Percentiles rank a stretch among this genome's conserved stretches.
These are phyloP conservation scores for Euphorbia peplus DNA, from an alignment of 345 rosid genomes.

Conservation along the genomic window DNA sequence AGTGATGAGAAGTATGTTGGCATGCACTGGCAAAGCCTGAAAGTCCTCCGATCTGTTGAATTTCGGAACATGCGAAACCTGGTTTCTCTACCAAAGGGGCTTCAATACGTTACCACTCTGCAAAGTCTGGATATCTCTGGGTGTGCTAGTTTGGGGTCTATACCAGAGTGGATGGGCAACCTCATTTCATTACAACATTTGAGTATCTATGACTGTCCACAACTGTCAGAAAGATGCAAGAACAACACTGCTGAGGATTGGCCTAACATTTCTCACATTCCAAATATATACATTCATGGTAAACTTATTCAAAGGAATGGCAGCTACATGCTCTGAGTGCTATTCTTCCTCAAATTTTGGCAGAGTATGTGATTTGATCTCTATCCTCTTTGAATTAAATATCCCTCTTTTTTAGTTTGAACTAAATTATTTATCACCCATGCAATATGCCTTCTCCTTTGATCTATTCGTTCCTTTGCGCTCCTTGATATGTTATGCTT, in stretches of 20 bases:
- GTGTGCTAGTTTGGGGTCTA: conserved; percentile 7
- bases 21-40: conserved; percentile 9
- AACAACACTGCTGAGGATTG: conserved; percentile 11
- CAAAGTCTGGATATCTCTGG: neutral
- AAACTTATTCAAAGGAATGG: too few relatives aligned
- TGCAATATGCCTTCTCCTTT: too few relatives aligned
- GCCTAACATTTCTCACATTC: conserved; percentile 15
- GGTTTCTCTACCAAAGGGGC: conserved; percentile 15
- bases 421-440: too few relatives aligned
- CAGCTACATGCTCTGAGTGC: neutral
- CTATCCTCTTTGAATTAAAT: too few relatives aligned
- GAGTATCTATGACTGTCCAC: neutral
- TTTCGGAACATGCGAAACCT: neutral
- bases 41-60: neutral
- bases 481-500: too few relatives aligned
- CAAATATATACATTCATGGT: neutral
- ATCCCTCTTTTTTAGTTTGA: too few relatives aligned
- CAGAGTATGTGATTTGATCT: neutral
- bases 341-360: neutral
- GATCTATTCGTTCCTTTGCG: too few relatives aligned
- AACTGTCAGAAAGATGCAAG: neutral
- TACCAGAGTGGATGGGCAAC: conserved; percentile 20
- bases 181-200: neutral
- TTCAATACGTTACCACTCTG: conserved; percentile 11
- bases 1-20: neutral